Base-by-base conservation (phyloP, 2,329 filamentous ascomycete genomes). In the Aureobasidium sp. region DNA sequence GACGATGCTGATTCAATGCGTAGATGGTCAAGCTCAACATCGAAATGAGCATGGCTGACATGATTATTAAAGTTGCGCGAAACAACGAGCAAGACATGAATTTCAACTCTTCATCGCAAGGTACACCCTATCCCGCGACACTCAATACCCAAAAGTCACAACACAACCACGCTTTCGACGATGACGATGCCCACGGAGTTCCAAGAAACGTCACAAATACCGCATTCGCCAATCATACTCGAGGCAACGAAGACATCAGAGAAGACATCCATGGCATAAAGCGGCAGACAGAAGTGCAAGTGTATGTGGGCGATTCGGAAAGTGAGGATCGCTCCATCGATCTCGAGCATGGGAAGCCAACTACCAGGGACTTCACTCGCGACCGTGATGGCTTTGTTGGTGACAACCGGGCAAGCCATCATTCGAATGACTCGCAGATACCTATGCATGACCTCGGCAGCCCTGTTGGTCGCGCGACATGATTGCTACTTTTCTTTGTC, bases 1-100 rank as follows among this genome's bases (percentile, higher is more conserved):
- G 15, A 34, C 1, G 17, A 49, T 6, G 25, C 55, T 48, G 17
- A 48, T 12, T 9, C 9, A 1, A 12, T 6, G n/a, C 11, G 27
- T 29, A 79, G 67, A 69, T 79, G 20, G 70, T 79, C 63, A 81
- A 81, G 65, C 71, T 81, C 41, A 75, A 79, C 66, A 80, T 82
- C 68, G 79, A 81, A 67, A 78, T 82, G 74, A 77, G 29, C 9
- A 59, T 59, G 56, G 56, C 76, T 56, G 77, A 79, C 58, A 75
- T 82, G 29, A 78, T 81, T 64, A 75, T 69, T 20, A 76, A 75
- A 64, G 70, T 76, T 45, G 71, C 73, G 9, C n/a, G 20, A 27
- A 25, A 15, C 20, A 52, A 31, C n/a, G 58, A 61, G 48, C 42
- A 44, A 14, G 58, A 61, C 14, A 48, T 61, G 29, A 17, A 47